phyloP scores from a whole-genome alignment of 352 stramenopile genomes.

The Phytophthora constricta region DNA sequence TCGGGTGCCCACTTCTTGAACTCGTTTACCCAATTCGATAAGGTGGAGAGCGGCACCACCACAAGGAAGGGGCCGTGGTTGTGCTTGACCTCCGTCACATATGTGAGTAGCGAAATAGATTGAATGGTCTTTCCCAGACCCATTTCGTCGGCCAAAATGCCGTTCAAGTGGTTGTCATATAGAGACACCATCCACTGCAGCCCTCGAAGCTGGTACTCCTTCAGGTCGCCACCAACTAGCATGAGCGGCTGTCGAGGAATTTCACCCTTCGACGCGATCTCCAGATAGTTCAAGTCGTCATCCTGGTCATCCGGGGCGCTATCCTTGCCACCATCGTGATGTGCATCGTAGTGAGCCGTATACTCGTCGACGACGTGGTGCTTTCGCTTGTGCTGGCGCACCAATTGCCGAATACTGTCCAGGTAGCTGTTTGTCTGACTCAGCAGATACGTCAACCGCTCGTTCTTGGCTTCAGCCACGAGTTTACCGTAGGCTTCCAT shows the following conservation, averaged over 20 bases:
- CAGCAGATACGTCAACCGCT: conserved; percentile 96
- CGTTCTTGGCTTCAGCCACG: conserved; percentile 97
- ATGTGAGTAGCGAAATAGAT: conserved; percentile 86
- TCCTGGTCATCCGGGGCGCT: conserved; percentile 51
- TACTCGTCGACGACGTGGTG: conserved; percentile 69
- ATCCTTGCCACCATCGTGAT: conserved; percentile 35
- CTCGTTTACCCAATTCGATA: conserved; percentile 96
- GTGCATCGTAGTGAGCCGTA: conserved; percentile 43
- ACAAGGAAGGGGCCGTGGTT: conserved; percentile 97
- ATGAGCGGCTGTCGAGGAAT: conserved; percentile 93
- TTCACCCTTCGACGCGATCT: conserved; percentile 85
- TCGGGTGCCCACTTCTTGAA: conserved; percentile 95
- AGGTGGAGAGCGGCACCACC: conserved; percentile 95
- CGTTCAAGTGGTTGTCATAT: conserved; percentile 98
- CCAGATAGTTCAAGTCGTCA: conserved; percentile 86
- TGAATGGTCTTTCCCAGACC: conserved; percentile 91
- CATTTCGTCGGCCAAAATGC: conserved; percentile 98
- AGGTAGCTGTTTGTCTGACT: conserved; percentile 97
- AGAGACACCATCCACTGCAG: conserved; percentile 99
- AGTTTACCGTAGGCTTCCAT: conserved; percentile 98
- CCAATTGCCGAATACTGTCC: conserved; percentile 94
- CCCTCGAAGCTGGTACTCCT: conserved; percentile 98
- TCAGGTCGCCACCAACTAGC: conserved; percentile 96
- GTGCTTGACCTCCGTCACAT: conserved; percentile 85
- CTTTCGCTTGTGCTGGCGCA: conserved; percentile 91